A percentile compares a stretch with the other conserved stretches of the same genome.
phyloP scores from a whole-genome alignment of 2,329 filamentous ascomycete genomes.

The Cladosporium sp. region DNA sequence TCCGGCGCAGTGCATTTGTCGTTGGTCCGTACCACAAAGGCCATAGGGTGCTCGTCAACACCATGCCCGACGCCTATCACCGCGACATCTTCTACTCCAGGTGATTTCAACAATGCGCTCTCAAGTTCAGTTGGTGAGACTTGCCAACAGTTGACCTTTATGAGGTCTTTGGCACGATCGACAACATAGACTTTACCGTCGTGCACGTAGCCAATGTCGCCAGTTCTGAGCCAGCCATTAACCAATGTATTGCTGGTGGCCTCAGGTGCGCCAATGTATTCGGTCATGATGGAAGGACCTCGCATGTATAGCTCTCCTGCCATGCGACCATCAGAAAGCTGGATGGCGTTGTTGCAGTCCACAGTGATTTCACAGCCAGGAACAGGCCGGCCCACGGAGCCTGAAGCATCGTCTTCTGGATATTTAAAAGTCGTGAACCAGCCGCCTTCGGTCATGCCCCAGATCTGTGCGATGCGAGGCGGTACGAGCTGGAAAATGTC shows the following conservation, averaged over 20 bases:
- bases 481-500: constrained; percentile 36
- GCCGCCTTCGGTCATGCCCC: constrained; percentile 52
- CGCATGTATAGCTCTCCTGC: constrained; percentile 42
- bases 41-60: constrained; percentile 20
- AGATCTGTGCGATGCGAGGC: constrained; percentile 46
- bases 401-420: constrained; percentile 37
- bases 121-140: constrained; percentile 33
- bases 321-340: constrained; percentile 17
- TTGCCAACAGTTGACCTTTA: constrained; percentile 34
- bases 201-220: constrained; percentile 35
- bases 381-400: constrained; percentile 46
- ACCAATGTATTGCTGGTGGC: constrained; percentile 20
- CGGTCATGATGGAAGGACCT: constrained; percentile 37
- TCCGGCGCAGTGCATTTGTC: constrained; percentile 18
- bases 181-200: constrained; percentile 30
- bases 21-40: constrained; percentile 19
- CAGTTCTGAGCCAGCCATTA: constrained; percentile 1
- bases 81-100: constrained; percentile 25
- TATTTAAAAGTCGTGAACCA: constrained; percentile 43
- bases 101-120: constrained; percentile 23
- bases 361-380: constrained; percentile 38
- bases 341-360: constrained; percentile 7
- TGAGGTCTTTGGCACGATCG: constrained; percentile 33
- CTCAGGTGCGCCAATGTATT: constrained; percentile 32
- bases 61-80: constrained; percentile 19